These are phyloP conservation scores for Colletotrichum acutatum DNA, from an alignment of 2,329 filamentous ascomycete genomes.

Conservation along the genomic window DNA sequence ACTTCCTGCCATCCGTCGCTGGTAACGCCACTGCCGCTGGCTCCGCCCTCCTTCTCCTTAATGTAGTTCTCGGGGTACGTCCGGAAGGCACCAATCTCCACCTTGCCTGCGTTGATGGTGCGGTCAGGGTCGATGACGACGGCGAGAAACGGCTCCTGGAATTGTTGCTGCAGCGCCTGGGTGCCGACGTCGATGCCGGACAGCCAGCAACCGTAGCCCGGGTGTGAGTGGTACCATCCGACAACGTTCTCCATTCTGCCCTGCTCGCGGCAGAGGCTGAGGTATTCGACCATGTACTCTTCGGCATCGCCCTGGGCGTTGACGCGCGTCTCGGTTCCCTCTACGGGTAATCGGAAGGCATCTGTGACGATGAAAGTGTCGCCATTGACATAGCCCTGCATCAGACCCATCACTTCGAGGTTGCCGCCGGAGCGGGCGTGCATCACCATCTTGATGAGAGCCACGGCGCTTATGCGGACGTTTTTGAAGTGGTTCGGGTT, in stretches of 20 bases:
- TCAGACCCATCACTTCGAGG: constrained; percentile 96
- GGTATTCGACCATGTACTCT: constrained; percentile 94
- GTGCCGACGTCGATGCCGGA: constrained; percentile 95
- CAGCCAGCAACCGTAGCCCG: constrained; percentile 98
- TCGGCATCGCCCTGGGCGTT: constrained; percentile 97
- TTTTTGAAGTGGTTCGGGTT: constrained; percentile 92
- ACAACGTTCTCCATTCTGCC: constrained; percentile 89
- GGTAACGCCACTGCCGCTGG: constrained; percentile 46
- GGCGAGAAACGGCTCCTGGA: constrained; percentile 90
- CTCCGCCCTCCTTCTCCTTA: constrained; percentile 45
- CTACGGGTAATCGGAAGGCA: constrained; percentile 91
- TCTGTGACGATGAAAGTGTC: constrained; percentile 93
- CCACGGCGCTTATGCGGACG: constrained; percentile 92
- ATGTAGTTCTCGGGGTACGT: constrained; percentile 85
- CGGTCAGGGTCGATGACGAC: constrained; percentile 95
- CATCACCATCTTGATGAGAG: constrained; percentile 99
- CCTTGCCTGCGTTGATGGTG: constrained; percentile 92
- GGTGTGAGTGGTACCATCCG: constrained; percentile 98
- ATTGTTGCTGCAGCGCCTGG: constrained; percentile 85
- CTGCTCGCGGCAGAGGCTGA: constrained; percentile 79
- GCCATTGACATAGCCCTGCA: constrained; percentile 92
- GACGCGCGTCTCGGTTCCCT: constrained; percentile 97
- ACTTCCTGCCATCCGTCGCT: constrained; percentile 78
- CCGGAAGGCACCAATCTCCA: constrained; percentile 96
- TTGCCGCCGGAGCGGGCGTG: constrained; percentile 94